A percentile compares a stretch with the other conserved stretches of the same genome.
Conservation (phyloP, 2,329 filamentous ascomycete genomes). For the Exophiala calicioides region DNA sequence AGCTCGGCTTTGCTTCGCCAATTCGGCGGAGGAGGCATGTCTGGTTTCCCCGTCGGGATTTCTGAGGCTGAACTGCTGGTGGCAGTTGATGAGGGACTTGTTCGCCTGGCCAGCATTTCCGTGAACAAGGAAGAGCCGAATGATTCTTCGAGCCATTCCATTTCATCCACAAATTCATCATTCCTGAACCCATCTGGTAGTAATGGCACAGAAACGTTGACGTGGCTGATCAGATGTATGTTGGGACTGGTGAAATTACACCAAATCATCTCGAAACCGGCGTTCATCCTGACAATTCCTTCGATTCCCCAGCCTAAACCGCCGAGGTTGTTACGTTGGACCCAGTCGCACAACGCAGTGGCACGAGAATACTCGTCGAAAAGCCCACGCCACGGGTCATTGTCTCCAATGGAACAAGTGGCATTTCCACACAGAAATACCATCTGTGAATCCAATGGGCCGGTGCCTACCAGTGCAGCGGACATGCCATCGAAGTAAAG, state of each 20-base stretch:
- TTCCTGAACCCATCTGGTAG: slow-evolving; percentile 26
- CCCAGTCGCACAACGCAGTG: slow-evolving; percentile 51
- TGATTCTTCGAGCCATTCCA: not conserved
- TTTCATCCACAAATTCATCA: not conserved
- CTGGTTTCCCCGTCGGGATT: slow-evolving; percentile 28
- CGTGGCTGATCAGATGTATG: slow-evolving; percentile 45
- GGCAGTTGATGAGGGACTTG: not conserved
- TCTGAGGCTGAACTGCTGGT: not conserved
- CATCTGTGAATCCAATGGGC: slow-evolving; percentile 54
- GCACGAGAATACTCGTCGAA: slow-evolving; percentile 52
- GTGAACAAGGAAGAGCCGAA: too few relatives aligned
- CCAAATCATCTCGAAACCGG: slow-evolving; percentile 56
- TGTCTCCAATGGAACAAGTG: slow-evolving; percentile 35
- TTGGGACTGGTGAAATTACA: slow-evolving; percentile 52
- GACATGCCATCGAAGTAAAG: slow-evolving; percentile 56
- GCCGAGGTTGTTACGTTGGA: slow-evolving; percentile 43
- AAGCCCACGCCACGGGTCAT: slow-evolving; percentile 39
- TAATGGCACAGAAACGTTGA: slow-evolving; percentile 52
- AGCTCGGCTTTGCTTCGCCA: slow-evolving; percentile 35
- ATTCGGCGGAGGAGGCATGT: slow-evolving; percentile 42
- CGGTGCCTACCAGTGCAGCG: slow-evolving; percentile 50
- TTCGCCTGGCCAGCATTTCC: slow-evolving; percentile 3
- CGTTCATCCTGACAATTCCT: slow-evolving; percentile 54
- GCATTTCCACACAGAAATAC: slow-evolving; percentile 52
- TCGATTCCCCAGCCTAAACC: slow-evolving; percentile 53